Conservation (phyloP, 192 early-diverging fungal genomes). For the Rhizoclosmatium sp. region DNA sequence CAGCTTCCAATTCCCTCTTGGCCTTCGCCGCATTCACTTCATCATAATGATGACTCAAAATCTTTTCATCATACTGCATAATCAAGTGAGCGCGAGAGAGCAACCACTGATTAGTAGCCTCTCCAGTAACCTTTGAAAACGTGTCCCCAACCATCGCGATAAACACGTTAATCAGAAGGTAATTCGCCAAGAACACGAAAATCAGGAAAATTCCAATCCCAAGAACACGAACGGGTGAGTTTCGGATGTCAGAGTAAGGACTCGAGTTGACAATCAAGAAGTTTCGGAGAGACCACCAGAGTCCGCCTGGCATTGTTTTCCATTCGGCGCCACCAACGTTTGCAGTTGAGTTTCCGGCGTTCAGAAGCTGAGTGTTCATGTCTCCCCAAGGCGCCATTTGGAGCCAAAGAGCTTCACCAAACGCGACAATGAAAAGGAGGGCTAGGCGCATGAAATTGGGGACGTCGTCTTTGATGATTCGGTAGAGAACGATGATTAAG, state of each 20-base stretch:
- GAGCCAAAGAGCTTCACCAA: conserved; percentile 26
- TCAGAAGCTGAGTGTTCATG: background rate
- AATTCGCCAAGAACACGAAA: conserved; percentile 14
- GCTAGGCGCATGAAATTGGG: conserved; percentile 5
- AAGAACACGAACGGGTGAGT: background rate
- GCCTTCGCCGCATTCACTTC: background rate
- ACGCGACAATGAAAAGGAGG: conserved; percentile 17
- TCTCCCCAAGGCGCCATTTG: conserved; percentile 29
- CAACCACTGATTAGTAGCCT: conserved; percentile 13
- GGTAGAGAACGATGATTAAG: background rate
- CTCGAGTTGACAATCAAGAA: conserved; percentile 5
- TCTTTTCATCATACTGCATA: conserved; percentile 23
- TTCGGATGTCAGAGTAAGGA: conserved; percentile 1
- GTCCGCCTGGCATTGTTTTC: background rate
- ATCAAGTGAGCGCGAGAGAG: conserved; percentile 29
- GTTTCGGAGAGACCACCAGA: conserved; percentile 8
- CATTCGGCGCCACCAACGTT: conserved; percentile 7
- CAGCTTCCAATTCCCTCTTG: background rate
- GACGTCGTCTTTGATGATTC: conserved; percentile 6
- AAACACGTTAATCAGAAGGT: conserved; percentile 30
- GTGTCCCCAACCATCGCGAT: conserved; percentile 24
- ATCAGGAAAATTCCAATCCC: background rate
- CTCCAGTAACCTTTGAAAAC: background rate
- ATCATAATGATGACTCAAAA: conserved; percentile 12
- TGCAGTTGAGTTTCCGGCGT: background rate